Evolutionary conservation across 23 red algal genomes (phyloP).

Genomic region (Gracilaria domingensis): DNA sequence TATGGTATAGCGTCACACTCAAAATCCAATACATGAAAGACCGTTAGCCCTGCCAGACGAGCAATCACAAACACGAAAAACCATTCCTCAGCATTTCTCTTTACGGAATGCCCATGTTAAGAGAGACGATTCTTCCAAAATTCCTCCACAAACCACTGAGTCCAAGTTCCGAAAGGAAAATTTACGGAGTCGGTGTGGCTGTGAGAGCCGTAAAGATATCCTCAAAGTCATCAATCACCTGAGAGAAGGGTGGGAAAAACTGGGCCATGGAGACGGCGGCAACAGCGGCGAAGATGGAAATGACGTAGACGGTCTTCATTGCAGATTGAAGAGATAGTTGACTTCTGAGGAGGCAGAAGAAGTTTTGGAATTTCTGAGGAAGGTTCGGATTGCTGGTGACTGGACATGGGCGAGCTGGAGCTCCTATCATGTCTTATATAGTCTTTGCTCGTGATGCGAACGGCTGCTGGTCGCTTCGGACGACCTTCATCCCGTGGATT

Average conservation of each 20-base stretch:
- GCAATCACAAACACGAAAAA: conserved; percentile 6
- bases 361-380: not conserved
- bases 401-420: not conserved
- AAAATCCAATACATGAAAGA: not conserved
- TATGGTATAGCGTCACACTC: not conserved
- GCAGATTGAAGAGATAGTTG: not conserved
- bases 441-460: not conserved
- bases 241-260: not conserved
- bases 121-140: not conserved
- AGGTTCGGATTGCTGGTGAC: conserved; percentile 27
- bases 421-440: not conserved
- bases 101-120: not conserved
- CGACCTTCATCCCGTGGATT: not conserved
- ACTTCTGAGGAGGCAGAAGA: not conserved
- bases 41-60: not conserved
- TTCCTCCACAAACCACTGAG: not conserved
- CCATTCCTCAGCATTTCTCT: not conserved
- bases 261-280: conserved; percentile 24
- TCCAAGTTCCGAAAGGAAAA: not conserved
- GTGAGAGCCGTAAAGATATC: not conserved
- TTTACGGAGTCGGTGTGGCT: conserved; percentile 13
- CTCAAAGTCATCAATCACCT: not conserved
- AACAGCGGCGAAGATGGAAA: conserved; percentile 11
- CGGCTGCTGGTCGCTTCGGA: not conserved
- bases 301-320: conserved; percentile 43